phyloP scores from a whole-genome alignment of 1,284 basidiomycete species.

The Ceratobasidium sp. region DNA sequence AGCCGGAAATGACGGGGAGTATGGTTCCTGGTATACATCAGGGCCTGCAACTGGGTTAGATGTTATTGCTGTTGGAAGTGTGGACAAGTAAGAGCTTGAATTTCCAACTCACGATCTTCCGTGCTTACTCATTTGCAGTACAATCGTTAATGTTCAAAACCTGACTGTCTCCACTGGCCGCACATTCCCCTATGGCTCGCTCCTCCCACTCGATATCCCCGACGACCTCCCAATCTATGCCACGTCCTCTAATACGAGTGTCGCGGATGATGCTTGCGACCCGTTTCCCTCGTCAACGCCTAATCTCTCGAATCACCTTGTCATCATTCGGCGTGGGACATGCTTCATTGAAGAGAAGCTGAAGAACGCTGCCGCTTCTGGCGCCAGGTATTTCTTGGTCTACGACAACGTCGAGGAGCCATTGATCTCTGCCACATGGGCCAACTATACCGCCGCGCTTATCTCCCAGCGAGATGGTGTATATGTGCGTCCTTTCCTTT shows the following conservation, averaged over 20 bases:
- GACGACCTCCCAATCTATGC: conserved; percentile 52
- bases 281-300: conserved; percentile 68
- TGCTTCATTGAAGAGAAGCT: conserved; percentile 68
- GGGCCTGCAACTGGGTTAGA: conserved; percentile 44
- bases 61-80: conserved; percentile 48
- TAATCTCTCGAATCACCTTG: conserved; percentile 65
- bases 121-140: conserved; percentile 20
- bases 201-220: conserved; percentile 48
- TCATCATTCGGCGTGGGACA: conserved; percentile 67
- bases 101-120: neutral
- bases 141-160: conserved; percentile 32
- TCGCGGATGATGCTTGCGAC: conserved; percentile 68
- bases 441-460: conserved; percentile 44
- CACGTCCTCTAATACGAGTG: conserved; percentile 52
- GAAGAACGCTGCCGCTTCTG: conserved; percentile 66
- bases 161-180: conserved; percentile 40
- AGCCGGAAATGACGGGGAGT: conserved; percentile 49
- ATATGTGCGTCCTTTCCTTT: conserved; percentile 50
- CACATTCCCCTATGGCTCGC: conserved; percentile 49
- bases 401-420: conserved; percentile 56
- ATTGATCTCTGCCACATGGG: conserved; percentile 33
- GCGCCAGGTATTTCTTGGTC: conserved; percentile 65
- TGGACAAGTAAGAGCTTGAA: conserved; percentile 43
- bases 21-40: conserved; percentile 48
- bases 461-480: conserved; percentile 54